phyloP scores from a whole-genome alignment of 345 rosid species.

The Schrenkiella parvula region DNA sequence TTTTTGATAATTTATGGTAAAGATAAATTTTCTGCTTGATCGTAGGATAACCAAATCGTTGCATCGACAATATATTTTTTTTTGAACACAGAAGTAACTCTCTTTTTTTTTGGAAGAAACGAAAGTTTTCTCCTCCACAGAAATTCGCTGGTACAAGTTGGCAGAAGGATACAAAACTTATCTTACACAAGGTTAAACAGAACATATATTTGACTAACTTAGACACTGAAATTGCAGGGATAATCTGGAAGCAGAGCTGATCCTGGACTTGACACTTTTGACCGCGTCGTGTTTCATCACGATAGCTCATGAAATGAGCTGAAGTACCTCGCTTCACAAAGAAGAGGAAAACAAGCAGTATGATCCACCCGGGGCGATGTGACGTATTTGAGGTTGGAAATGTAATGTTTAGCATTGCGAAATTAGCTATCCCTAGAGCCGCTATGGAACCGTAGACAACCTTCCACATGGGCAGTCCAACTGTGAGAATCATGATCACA shows the following conservation, averaged over 20 bases:
- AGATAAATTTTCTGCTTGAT: neutral
- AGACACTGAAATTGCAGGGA: neutral
- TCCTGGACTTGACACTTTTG: neutral
- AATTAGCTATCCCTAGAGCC: neutral
- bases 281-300: neutral
- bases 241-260: too few species aligned
- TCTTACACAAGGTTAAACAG: neutral
- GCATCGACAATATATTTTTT: too few species aligned
- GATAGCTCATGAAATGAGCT: neutral
- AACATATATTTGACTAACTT: neutral
- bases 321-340: neutral
- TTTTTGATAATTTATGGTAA: neutral
- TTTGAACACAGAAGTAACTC: too few species aligned
- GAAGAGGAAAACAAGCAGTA: neutral
- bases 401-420: neutral
- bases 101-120: too few species aligned
- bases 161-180: neutral
- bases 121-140: neutral
- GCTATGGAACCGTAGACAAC: neutral
- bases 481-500: slow-evolving; percentile 12
- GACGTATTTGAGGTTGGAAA: neutral
- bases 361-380: neutral
- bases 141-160: neutral
- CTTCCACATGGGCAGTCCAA: slow-evolving; percentile 20
- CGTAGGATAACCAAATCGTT: too few species aligned